phyloP scores from a whole-genome alignment of 2,329 filamentous ascomycete species.

The Cladosporium sp. region DNA sequence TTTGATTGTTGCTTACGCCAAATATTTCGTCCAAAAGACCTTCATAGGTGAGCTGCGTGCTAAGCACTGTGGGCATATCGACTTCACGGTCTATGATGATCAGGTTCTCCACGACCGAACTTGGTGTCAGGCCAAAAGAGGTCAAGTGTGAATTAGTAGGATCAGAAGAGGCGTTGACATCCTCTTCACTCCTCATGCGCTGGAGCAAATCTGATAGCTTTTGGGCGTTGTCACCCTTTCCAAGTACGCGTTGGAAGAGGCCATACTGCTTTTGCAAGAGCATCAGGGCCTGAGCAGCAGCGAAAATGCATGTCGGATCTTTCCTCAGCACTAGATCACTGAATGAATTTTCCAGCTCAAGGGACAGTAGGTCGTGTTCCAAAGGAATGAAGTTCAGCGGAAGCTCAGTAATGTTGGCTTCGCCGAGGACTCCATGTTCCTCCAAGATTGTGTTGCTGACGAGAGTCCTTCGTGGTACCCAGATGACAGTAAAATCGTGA shows the following conservation, averaged over 20 bases:
- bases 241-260: constrained; percentile 89
- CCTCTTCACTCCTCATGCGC: constrained; percentile 91
- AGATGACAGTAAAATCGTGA: constrained; percentile 96
- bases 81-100: constrained; percentile 95
- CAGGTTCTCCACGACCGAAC: constrained; percentile 81
- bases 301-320: constrained; percentile 85
- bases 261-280: constrained; percentile 87
- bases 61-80: constrained; percentile 85
- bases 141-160: constrained; percentile 48
- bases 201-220: constrained; percentile 81
- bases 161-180: constrained; percentile 49
- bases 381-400: constrained; percentile 88
- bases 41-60: constrained; percentile 96
- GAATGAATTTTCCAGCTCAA: constrained; percentile 87
- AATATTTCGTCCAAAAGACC: constrained; percentile 93
- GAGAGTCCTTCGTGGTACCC: constrained; percentile 88
- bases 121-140: constrained; percentile 72
- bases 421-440: constrained; percentile 87
- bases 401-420: constrained; percentile 84
- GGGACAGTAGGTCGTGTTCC: constrained; percentile 84
- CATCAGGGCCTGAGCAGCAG: constrained; percentile 91
- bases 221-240: constrained; percentile 93
- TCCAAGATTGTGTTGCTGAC: constrained; percentile 90
- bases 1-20: constrained; percentile 86
- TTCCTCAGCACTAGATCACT: constrained; percentile 84